These are phyloP conservation scores for Serendipita sp. DNA, from an alignment of 768 basidiomycete genomes.

Conservation along the genomic window DNA sequence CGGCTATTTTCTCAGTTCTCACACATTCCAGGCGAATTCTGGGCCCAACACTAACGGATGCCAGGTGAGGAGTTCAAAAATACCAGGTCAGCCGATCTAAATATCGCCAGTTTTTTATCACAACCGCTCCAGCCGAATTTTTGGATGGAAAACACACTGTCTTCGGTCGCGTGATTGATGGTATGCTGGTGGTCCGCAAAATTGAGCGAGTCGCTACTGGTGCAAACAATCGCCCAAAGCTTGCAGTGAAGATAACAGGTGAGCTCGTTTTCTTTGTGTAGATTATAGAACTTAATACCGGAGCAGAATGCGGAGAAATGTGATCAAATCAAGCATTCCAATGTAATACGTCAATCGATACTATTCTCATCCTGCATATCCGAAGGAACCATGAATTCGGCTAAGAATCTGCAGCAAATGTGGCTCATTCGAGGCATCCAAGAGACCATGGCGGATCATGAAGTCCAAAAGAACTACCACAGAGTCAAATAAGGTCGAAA, in stretches of 20 bases:
- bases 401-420: slow-evolving; percentile 64
- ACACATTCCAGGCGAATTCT: slow-evolving; percentile 69
- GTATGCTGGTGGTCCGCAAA: slow-evolving; percentile 31
- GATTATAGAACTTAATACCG: slow-evolving; percentile 24
- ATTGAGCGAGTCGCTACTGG: slow-evolving; percentile 93
- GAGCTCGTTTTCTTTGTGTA: slow-evolving; percentile 26
- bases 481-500: neutral
- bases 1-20: too few relatives aligned
- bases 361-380: slow-evolving; percentile 9
- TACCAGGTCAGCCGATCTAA: neutral
- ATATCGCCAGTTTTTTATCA: slow-evolving; percentile 75
- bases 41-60: slow-evolving; percentile 91
- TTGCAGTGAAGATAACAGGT: slow-evolving; percentile 81
- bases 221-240: slow-evolving; percentile 75
- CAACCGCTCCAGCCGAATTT: slow-evolving; percentile 87
- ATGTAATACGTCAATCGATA: too few relatives aligned
- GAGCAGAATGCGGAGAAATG: slow-evolving; percentile 45
- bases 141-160: slow-evolving; percentile 91
- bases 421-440: slow-evolving; percentile 81
- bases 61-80: slow-evolving; percentile 31
- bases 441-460: slow-evolving; percentile 67
- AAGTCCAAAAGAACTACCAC: slow-evolving; percentile 69
- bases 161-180: slow-evolving; percentile 45
- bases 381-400: slow-evolving; percentile 56
- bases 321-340: slow-evolving; percentile 17